These are phyloP conservation scores for Puccinia triticina DNA, from an alignment of 1,284 basidiomycete genomes.

Conservation along the genomic window DNA sequence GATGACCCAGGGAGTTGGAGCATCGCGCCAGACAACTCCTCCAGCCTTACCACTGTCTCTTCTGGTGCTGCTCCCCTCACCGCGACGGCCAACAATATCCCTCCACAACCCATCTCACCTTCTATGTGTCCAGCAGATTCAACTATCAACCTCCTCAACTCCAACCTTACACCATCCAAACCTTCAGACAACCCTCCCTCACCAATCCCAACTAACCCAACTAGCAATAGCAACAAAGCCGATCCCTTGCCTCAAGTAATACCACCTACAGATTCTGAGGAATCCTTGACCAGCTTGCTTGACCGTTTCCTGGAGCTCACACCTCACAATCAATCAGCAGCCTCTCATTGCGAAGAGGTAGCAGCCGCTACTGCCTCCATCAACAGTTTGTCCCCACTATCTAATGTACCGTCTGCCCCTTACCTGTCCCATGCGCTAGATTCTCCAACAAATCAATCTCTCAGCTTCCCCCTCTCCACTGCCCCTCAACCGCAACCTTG, in stretches of 20 bases:
- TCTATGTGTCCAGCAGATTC: not conserved
- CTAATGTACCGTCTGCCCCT: constrained; percentile 25
- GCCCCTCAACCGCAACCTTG: not conserved
- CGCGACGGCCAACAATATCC: not conserved
- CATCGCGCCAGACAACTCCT: not conserved
- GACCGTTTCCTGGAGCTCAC: not conserved
- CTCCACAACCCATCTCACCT: not conserved
- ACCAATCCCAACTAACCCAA: not conserved
- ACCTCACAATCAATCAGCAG: not conserved
- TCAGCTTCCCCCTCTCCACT: not conserved
- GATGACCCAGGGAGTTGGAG: not conserved
- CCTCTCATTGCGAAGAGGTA: not conserved
- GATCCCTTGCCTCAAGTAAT: not conserved
- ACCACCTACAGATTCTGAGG: not conserved
- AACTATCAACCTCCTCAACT: not conserved
- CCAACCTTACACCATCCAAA: not conserved
- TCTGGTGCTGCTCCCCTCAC: not conserved
- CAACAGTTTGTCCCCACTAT: constrained; percentile 30
- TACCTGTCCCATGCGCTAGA: constrained; percentile 10
- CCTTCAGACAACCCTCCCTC: not conserved
- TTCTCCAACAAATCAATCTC: not conserved
- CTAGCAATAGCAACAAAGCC: not conserved
- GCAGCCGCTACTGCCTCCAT: not conserved
- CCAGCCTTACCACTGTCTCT: not conserved
- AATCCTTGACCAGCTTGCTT: not conserved